Conservation (phyloP, 2,329 filamentous ascomycete genomes). For the Aspergillus costaricaensis region DNA sequence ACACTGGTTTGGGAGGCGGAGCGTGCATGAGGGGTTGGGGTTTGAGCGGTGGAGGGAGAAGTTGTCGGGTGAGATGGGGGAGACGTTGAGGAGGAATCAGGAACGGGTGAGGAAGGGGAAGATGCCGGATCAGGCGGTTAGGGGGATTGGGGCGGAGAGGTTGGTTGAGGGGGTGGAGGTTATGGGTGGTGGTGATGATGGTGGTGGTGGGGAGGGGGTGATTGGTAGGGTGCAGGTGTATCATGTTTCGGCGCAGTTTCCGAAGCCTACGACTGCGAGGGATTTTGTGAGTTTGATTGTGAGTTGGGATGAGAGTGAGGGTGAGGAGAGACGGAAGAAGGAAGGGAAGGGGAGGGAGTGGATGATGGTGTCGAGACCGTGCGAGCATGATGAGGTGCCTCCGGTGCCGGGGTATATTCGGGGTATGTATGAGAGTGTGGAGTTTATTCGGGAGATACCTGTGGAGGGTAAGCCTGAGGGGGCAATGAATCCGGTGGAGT, state of each 20-base stretch:
- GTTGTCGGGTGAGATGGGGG: constrained; percentile 75
- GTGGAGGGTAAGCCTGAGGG: constrained; percentile 20
- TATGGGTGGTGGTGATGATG: constrained; percentile 1
- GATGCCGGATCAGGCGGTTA: constrained; percentile 72
- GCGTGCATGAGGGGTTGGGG: constrained; percentile 74
- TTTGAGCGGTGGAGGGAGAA: constrained; percentile 78
- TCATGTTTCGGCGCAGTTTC: constrained; percentile 84
- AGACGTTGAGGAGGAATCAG: constrained; percentile 71
- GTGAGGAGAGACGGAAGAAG: constrained; percentile 30
- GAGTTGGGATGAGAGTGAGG: constrained; percentile 54
- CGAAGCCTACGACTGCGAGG: constrained; percentile 80
- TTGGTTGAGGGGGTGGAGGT: constrained; percentile 65
- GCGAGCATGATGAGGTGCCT: constrained; percentile 72
- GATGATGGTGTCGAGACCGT: constrained; percentile 85
- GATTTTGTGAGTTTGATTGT: constrained; percentile 84
- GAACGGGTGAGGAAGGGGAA: constrained; percentile 66
- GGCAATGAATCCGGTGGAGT: constrained; percentile 70
- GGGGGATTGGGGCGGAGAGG: constrained; percentile 82
- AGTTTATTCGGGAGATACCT: constrained; percentile 83
- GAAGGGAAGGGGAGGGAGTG: constrained; percentile 60
- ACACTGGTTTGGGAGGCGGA: constrained; percentile 84
- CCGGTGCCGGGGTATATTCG: constrained; percentile 72
- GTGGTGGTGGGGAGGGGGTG: not conserved
- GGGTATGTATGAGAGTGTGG: constrained; percentile 87
- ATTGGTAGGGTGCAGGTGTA: constrained; percentile 61